phyloP scores from a whole-genome alignment of 1,284 basidiomycete genomes.

The Mycosarcoma maydis region DNA sequence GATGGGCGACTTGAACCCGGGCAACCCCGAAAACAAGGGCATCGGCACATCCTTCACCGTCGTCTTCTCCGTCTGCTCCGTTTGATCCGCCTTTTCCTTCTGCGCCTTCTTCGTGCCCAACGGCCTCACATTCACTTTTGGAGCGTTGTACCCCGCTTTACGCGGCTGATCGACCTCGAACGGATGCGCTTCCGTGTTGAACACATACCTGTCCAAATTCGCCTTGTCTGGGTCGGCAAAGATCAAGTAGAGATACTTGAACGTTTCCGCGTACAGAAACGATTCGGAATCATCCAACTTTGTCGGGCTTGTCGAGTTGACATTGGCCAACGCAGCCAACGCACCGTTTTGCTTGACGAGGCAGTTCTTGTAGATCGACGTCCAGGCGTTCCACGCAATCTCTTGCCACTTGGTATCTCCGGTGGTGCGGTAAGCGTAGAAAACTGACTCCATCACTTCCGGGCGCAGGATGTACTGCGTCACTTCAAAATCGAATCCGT shows the following conservation, averaged over 20 bases:
- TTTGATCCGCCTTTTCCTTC: background rate
- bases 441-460: conserved; percentile 59
- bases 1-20: conserved; percentile 15
- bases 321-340: conserved; percentile 40
- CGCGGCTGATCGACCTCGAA: conserved; percentile 51
- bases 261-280: conserved; percentile 58
- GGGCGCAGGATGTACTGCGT: conserved; percentile 55
- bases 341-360: conserved; percentile 68
- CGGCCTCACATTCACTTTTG: conserved; percentile 3
- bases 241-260: conserved; percentile 61
- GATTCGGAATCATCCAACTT: conserved; percentile 53
- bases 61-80: background rate
- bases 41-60: conserved; percentile 12
- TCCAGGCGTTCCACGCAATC: conserved; percentile 87
- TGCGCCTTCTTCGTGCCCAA: background rate
- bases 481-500: conserved; percentile 53
- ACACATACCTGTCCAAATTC: conserved; percentile 56
- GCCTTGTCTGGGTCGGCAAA: conserved; percentile 50
- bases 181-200: conserved; percentile 63
- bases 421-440: conserved; percentile 54
- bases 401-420: conserved; percentile 72
- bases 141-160: conserved; percentile 17
- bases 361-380: conserved; percentile 85
- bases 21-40: conserved; percentile 17
- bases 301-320: conserved; percentile 30